These are phyloP conservation scores for Nicotiana otophora DNA, from an alignment of 257 asterid species.

Conservation along the genomic window DNA sequence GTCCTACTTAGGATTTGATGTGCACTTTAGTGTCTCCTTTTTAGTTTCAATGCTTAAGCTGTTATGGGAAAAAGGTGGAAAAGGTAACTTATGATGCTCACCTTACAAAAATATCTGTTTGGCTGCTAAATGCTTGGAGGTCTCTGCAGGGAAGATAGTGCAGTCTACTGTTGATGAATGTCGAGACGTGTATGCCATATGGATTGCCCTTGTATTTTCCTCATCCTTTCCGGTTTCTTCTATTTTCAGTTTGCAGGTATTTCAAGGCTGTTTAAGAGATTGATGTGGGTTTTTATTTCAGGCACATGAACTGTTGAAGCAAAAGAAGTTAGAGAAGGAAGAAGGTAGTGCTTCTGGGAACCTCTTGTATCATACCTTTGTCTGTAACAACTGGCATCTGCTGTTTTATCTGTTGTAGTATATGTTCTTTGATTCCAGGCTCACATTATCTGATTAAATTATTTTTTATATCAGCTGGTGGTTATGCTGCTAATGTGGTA, in stretches of 20 bases:
- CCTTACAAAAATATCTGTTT: not conserved
- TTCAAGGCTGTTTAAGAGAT: conserved; percentile 5
- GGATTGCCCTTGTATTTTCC: conserved; percentile 66
- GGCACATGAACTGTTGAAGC: conserved; percentile 80
- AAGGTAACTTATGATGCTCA: not conserved
- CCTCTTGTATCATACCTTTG: not conserved
- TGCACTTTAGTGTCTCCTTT: not conserved
- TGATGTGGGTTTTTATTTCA: conserved; percentile 34
- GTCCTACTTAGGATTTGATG: not conserved
- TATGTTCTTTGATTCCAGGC: not conserved
- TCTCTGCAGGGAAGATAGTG: conserved; percentile 87
- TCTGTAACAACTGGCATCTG: not conserved
- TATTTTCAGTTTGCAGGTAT: conserved; percentile 12
- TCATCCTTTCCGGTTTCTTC: conserved; percentile 2
- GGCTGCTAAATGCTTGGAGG: conserved; percentile 17
- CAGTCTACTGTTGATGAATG: conserved; percentile 93
- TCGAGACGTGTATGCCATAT: conserved; percentile 70
- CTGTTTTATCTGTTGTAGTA: not conserved
- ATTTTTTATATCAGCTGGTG: conserved; percentile 17
- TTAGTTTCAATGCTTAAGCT: not conserved
- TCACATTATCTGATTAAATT: not conserved
- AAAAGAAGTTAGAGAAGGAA: conserved; percentile 65
- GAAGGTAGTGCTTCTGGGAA: conserved; percentile 43
- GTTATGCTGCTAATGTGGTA: conserved; percentile 28
- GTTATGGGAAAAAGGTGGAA: not conserved